Percentiles rank a stretch among this genome's conserved stretches.
Evolutionary conservation across 2,329 filamentous ascomycete species (phyloP).

Genomic region (Pezizomycotina sp.): DNA sequence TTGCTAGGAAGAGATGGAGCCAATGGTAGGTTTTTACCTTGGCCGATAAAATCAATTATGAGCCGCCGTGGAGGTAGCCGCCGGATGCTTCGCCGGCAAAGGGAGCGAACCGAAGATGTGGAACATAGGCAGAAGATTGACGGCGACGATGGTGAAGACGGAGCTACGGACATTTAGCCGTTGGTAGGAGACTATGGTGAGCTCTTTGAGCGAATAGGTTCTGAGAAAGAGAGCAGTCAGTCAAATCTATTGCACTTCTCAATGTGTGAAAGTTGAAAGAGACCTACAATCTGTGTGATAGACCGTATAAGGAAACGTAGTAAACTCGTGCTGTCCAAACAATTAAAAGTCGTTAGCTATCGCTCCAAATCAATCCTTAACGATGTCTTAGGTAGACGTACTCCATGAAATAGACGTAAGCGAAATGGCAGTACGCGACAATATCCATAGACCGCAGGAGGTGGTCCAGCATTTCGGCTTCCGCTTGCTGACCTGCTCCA

Average conservation of each 20-base stretch:
- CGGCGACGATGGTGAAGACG: conserved; percentile 44
- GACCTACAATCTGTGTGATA: conserved; percentile 34
- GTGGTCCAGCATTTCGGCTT: conserved; percentile 40
- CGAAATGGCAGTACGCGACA: conserved; percentile 47
- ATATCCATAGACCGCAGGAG: conserved; percentile 46
- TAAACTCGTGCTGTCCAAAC: conserved; percentile 42
- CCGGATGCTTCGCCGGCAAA: conserved; percentile 43
- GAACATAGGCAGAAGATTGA: conserved; percentile 43
- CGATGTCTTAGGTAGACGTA: conserved; percentile 29
- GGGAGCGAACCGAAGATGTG: conserved; percentile 42
- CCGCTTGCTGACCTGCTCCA: conserved; percentile 34
- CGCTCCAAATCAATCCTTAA: not conserved
- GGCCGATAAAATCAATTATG: conserved; percentile 51
- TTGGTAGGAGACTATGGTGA: conserved; percentile 47
- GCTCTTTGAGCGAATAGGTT: conserved; percentile 18
- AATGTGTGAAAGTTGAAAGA: not conserved
- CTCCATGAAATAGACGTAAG: conserved; percentile 55
- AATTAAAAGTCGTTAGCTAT: conserved; percentile 5
- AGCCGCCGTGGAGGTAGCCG: conserved; percentile 52
- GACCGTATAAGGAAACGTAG: conserved; percentile 45
- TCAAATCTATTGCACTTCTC: not conserved
- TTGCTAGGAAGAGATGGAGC: conserved; percentile 5
- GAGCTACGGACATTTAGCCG: conserved; percentile 36
- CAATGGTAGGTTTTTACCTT: conserved; percentile 28
- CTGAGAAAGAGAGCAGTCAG: conserved; percentile 5